Conservation (phyloP, 2,329 filamentous ascomycete genomes). For the Epichloe scottii region DNA sequence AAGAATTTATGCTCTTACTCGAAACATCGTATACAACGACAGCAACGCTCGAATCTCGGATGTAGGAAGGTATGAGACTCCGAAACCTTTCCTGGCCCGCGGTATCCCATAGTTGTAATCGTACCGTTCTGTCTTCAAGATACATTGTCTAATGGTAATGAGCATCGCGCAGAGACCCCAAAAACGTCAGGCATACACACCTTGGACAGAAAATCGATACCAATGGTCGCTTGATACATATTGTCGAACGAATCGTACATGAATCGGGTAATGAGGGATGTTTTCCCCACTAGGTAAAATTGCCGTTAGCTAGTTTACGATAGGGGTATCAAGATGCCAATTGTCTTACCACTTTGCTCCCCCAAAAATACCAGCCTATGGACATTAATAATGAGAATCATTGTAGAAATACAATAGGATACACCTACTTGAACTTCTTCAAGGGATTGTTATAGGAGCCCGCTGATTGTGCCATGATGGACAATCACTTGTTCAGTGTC, state of each 20-base stretch:
- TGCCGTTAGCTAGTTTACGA: constrained; percentile 12
- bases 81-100: constrained; percentile 96
- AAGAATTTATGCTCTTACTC: constrained; percentile 34
- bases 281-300: constrained; percentile 71
- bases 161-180: neutral
- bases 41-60: constrained; percentile 92
- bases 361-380: constrained; percentile 86
- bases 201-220: constrained; percentile 98
- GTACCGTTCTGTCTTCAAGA: constrained; percentile 93
- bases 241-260: constrained; percentile 99
- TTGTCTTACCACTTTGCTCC: constrained; percentile 83
- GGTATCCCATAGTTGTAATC: constrained; percentile 96
- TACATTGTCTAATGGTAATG: constrained; percentile 67
- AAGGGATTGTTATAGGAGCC: constrained; percentile 96
- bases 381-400: neutral
- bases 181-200: constrained; percentile 31
- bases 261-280: constrained; percentile 94
- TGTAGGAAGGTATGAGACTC: constrained; percentile 94
- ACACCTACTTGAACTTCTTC: constrained; percentile 95
- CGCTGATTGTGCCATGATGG: constrained; percentile 65
- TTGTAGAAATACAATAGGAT: neutral
- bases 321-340: neutral
- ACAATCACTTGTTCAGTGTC: neutral
- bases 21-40: constrained; percentile 99
- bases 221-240: constrained; percentile 98